Conservation (phyloP, 805 yeast species). For the Candida anglica region DNA sequence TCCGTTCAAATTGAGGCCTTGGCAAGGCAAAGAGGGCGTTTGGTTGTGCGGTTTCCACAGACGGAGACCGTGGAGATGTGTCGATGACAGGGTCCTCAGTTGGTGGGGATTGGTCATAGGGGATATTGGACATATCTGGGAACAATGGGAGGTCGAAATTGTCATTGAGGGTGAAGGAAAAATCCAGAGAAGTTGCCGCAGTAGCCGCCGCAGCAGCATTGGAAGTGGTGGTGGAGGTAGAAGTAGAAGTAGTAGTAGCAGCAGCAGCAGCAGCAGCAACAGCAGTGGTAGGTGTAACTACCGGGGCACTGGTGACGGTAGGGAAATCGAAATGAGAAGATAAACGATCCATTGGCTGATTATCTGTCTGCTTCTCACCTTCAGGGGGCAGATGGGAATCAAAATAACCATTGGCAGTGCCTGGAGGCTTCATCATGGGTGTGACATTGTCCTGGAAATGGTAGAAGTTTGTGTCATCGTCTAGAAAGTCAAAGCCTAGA, state of each 20-base stretch:
- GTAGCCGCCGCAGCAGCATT: too few species aligned
- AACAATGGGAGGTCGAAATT: background rate
- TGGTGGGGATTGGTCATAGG: too few species aligned
- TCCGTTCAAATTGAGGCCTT: constrained; percentile 1
- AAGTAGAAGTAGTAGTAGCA: background rate
- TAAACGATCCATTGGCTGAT: too few species aligned
- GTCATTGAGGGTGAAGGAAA: constrained; percentile 8
- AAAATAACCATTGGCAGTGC: constrained; percentile 14
- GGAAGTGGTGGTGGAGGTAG: background rate
- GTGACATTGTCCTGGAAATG: constrained; percentile 16
- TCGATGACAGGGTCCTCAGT: too few species aligned
- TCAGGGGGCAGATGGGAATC: too few species aligned
- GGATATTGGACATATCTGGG: too few species aligned
- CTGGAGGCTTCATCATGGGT: constrained; percentile 32
- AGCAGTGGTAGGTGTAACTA: constrained; percentile 6
- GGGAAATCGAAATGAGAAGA: too few species aligned
- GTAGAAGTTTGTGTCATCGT: constrained; percentile 6
- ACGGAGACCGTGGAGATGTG: background rate
- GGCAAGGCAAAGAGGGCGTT: background rate
- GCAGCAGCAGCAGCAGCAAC: background rate
- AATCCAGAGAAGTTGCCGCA: too few species aligned
- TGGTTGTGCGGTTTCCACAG: background rate
- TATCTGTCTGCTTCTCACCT: too few species aligned
- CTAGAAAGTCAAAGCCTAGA: constrained; percentile 3
- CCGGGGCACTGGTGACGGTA: constrained; percentile 4